Conservation (phyloP, 2,329 filamentous ascomycete genomes). For the Fusarium concolor region DNA sequence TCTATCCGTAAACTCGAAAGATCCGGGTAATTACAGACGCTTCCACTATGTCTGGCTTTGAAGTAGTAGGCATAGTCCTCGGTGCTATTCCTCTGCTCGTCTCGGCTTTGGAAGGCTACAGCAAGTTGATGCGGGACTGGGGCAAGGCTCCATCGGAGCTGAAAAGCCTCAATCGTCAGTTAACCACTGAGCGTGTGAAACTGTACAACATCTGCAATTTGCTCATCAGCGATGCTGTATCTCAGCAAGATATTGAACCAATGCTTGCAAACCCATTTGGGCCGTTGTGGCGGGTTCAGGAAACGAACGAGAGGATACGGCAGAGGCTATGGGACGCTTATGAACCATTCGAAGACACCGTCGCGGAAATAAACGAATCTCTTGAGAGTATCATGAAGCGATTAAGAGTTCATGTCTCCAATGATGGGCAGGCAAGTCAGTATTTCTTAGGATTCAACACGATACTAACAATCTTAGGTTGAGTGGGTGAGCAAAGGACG, state of each 20-base stretch:
- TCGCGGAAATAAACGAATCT: constrained; percentile 41
- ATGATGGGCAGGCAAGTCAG: constrained; percentile 1
- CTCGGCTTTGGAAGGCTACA: constrained; percentile 31
- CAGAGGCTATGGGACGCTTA: no score
- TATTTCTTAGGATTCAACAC: accelerated
- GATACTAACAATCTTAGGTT: not conserved
- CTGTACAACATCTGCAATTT: no score
- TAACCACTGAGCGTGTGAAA: no score
- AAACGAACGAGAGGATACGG: no score
- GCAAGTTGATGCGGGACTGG: constrained; percentile 38
- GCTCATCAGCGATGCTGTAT: no score
- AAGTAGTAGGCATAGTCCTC: no score
- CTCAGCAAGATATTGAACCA: no score
- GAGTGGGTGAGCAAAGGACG: not conserved
- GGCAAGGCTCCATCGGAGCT: constrained; percentile 38
- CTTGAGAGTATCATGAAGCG: constrained; percentile 34
- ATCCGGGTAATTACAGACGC: no score
- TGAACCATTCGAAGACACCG: constrained; percentile 30
- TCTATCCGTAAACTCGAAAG: no score
- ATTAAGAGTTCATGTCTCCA: not conserved
- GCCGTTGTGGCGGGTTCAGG: no score
- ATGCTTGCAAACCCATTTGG: no score
- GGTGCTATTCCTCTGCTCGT: constrained; percentile 5
- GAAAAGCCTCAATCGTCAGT: constrained; percentile 30
- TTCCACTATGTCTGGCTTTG: no score